Percentiles rank a stretch among this genome's conserved stretches.
Conservation (phyloP, 1,284 basidiomycete genomes). For the Exsudoporus floridanus region DNA sequence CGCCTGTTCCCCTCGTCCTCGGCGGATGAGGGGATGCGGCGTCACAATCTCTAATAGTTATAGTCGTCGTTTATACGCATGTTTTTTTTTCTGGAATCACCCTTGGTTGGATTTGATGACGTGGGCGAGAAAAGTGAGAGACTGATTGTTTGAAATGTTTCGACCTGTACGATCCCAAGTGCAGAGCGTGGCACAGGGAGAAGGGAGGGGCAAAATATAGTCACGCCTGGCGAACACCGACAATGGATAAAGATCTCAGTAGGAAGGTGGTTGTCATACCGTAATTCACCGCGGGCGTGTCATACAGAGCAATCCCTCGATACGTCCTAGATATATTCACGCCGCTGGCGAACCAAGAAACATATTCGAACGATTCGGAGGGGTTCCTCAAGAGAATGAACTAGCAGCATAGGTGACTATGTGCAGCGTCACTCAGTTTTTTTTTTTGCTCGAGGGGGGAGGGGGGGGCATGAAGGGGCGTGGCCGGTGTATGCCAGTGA, state of each 20-base stretch:
- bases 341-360: neutral
- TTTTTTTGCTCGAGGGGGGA: no score
- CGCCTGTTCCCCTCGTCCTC: constrained; percentile 1
- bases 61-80: constrained; percentile 36
- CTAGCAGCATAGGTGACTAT: neutral
- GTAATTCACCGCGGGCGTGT: neutral
- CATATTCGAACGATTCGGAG: neutral
- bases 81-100: neutral
- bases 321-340: neutral
- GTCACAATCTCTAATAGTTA: constrained; percentile 36
- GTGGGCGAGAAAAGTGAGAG: neutral
- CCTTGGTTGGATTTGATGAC: neutral
- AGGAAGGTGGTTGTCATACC: neutral
- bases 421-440: neutral
- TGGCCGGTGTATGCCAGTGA: neutral
- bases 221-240: neutral
- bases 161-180: neutral
- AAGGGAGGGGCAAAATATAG: neutral
- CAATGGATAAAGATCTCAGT: neutral
- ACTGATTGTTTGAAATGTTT: neutral
- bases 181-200: neutral
- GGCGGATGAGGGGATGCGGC: constrained; percentile 5
- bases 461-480: neutral
- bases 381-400: neutral
- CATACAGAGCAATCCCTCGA: neutral